Conservation (phyloP, 192 early-diverging fungal species). For the Oehlia diaphana region DNA sequence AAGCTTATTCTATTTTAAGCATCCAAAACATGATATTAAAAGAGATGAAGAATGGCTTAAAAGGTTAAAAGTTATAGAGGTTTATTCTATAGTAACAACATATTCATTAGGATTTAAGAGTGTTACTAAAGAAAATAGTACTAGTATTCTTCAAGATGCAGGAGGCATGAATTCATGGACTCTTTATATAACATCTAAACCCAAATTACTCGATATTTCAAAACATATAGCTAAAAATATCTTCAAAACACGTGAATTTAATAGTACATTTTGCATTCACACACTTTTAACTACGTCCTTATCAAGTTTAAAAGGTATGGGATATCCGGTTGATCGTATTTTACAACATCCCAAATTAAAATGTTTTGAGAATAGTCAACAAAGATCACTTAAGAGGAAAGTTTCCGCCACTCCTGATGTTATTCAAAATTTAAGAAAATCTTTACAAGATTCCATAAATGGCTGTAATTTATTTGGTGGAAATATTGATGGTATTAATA, state of each 20-base stretch:
- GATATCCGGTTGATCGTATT: slow-evolving; percentile 64
- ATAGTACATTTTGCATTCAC: not conserved
- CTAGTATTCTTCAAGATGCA: slow-evolving; percentile 50
- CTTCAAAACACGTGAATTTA: not conserved
- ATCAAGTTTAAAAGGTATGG: slow-evolving; percentile 8
- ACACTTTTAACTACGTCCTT: not conserved
- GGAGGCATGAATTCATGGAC: slow-evolving; percentile 36
- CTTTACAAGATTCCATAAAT: slow-evolving; percentile 24
- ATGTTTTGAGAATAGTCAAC: slow-evolving; percentile 3
- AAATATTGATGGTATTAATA: slow-evolving; percentile 28
- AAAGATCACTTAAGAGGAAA: not conserved
- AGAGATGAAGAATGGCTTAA: slow-evolving; percentile 57
- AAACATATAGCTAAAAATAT: not conserved
- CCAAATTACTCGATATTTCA: slow-evolving; percentile 26
- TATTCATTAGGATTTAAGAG: slow-evolving; percentile 42
- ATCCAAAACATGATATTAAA: slow-evolving; percentile 45
- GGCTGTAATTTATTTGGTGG: slow-evolving; percentile 36
- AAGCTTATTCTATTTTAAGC: slow-evolving; percentile 71
- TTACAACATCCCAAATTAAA: slow-evolving; percentile 39
- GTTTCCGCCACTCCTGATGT: not conserved
- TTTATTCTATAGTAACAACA: slow-evolving; percentile 59
- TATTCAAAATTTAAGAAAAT: not conserved
- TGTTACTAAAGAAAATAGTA: slow-evolving; percentile 53
- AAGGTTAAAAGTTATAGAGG: slow-evolving; percentile 67
- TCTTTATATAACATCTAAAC: slow-evolving; percentile 40